Evolutionary conservation across 2,329 filamentous ascomycete genomes (phyloP), one percentile per base, ranked within the genome.

Genomic region (Colletotrichum tamarilloi): DNA sequence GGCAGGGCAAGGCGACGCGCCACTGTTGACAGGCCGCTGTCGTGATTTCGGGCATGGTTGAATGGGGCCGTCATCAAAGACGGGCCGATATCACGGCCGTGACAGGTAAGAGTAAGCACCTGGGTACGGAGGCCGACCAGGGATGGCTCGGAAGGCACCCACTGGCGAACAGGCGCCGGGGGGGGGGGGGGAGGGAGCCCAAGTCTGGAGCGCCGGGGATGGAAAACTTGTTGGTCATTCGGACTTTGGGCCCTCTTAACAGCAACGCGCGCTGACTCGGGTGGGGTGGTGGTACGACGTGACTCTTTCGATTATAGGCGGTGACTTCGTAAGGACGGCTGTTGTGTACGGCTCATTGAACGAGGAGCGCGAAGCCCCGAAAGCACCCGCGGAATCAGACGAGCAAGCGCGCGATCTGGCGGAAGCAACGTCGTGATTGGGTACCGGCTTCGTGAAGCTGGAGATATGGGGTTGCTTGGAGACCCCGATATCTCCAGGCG

Each of bases 41-140:
- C 32, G n/a, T 46, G 66, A 63, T 72, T 64, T 67, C 66, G 26
- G 60, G 70, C 32, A 58, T 32, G 67, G 55, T 57, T 38, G 42
- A 42, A 73, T 73, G 70, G 70, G 67, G 67, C 70, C 70, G 67
- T 73, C 60, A 70, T 73, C 59, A 73, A 73, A 73, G 60, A 73
- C 70, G 70, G 70, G 55, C 70, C 70, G 70, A 73, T 73, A 62
- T 65, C 67, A 73, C 70, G 67, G 67, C 67, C 46, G 19, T 69
- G 66, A 69, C 66, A 70, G 66, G 60, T 64, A 73, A 73, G 16
- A 56, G 67, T 73, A 73, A 62, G 70, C 70, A 70, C 60, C 70
- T 62, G 70, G 42, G 55, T 24, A 60, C 67, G 67, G 60, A 62
- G 66, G 24, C 42, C 59, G 52, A 56, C 64, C 70, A 60, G 69